phyloP scores from a whole-genome alignment of 1,284 basidiomycete genomes.

The Apiotrichum sp. region DNA sequence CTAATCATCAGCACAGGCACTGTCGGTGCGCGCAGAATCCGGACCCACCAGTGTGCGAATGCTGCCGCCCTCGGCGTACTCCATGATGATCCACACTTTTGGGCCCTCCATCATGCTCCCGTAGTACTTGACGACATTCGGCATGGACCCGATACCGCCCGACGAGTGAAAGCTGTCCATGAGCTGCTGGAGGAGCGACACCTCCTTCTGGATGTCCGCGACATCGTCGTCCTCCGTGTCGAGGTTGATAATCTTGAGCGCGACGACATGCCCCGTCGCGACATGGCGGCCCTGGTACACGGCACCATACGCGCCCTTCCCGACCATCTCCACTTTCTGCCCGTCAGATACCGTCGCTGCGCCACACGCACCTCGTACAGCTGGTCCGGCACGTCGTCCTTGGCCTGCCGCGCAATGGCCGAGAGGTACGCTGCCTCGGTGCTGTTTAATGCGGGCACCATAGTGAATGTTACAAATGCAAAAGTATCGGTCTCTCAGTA shows the following conservation, averaged over 20 bases:
- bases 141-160: conserved; percentile 22
- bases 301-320: conserved; percentile 92
- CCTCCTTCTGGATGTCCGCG: conserved; percentile 92
- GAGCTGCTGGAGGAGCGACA: conserved; percentile 83
- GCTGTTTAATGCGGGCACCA: not conserved
- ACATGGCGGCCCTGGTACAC: conserved; percentile 90
- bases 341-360: not conserved
- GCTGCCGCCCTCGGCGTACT: conserved; percentile 91
- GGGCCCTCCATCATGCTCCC: conserved; percentile 92
- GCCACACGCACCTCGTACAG: conserved; percentile 37
- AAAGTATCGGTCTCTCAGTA: no score
- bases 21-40: no score
- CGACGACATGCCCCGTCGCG: conserved; percentile 76
- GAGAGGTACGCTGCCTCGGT: conserved; percentile 39
- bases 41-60: conserved; percentile 68
- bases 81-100: conserved; percentile 98
- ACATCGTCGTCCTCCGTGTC: conserved; percentile 97
- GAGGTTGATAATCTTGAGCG: conserved; percentile 96
- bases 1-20: conserved; percentile 57
- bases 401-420: conserved; percentile 35
- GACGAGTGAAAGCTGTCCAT: conserved; percentile 48
- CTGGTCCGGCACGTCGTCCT: conserved; percentile 36
- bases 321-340: conserved; percentile 66
- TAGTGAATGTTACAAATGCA: not conserved
- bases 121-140: conserved; percentile 90